Base-by-base conservation (phyloP, 805 yeast genomes). In the Candida anglica region DNA sequence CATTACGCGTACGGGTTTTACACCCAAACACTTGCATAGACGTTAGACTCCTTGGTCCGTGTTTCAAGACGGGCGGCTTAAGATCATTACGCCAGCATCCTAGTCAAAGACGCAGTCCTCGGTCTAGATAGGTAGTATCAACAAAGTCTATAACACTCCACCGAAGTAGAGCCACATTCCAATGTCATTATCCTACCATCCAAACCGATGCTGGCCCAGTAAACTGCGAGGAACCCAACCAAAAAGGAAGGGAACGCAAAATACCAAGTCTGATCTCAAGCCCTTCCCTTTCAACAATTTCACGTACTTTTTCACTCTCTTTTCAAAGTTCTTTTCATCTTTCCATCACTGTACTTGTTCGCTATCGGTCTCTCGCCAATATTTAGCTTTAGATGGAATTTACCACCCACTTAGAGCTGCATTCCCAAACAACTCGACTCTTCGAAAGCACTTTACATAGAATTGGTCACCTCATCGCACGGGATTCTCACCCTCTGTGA, bases 321-420 rank as follows among this genome's bases (percentile, higher is more conserved):
- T 59, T 59, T 58, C 65, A 60, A 57, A 57, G 64, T 60, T 50
- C 66, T 59, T 61, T 60, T 60, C 66, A 62, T 60, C 67, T 61
- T 60, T 62, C 66, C 66, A 52, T 62, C 66, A 62, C 66, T 57
- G 65, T 62, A 60, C 67, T 60, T 62, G 67, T 60, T 60, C 64
- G 65, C 65, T 62, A 62, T 60, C 67, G 66, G 67, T 60, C 66
- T 60, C 67, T 60, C 64, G 65, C 69, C 66, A 58, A 60, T 60
- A 61, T 60, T 61, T 57, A 62, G 67, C 66, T 56, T 62, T 58
- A 59, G 58, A 66, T 66, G 58, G 53, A 56, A 47, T 51, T n/a
- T 51, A 54, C 60, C 58, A 52, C 59, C 57, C 56, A 42, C 43
- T 39, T 60, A 58, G 62, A 48, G 64, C 66, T 59, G 66, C 65